Evolutionary conservation across 73 alveolate species (phyloP), one percentile per base, ranked within the genome.

Genomic region (Paramecium biaurelia): DNA sequence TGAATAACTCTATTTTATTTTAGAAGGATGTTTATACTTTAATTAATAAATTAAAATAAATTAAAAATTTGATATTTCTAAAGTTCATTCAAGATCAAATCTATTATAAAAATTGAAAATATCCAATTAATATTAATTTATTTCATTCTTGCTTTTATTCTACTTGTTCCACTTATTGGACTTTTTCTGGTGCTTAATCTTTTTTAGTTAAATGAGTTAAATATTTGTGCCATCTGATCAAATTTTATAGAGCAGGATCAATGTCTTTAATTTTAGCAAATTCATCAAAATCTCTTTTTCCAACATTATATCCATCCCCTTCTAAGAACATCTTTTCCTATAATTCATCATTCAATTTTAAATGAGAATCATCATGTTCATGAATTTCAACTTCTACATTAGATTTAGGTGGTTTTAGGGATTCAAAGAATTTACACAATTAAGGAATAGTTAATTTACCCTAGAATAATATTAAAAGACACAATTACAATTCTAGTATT

Each of bases 401-500:
- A 14, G 97, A 90, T 86, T 47, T 85, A 82, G 94, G 92, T 57
- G 98, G 98, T 88, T 95, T 95, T 79, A 87, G 92, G 70, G 94
- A 72, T 47, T 92, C 34, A 92, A 89, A 89, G 92, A 89, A 59
- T 49, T 76, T 82, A 23, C 76, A 21, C 70, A 89, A 59, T 89
- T 89, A 42, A 21, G 85, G 57, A 41, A 89, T 42, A 70, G 94
- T 89, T 14, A 89, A 70, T 43, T 89, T 89, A 67, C 94, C 94
- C 94, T 89, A 70, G 11, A 37, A 20, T 38, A 12, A 70, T 45
- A 47, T 47, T n/a, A 38, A 72, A 23, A 2, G 1, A 70, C 10
- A 7, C 0, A n/a, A 95, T 92, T 93, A 99, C 99, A 82, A 96
- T 92, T 84, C 98, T 92, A 70, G 92, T 92, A 24, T 96, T 96